Conservation (phyloP, 805 yeast species). For the Jamesozyma piceae region DNA sequence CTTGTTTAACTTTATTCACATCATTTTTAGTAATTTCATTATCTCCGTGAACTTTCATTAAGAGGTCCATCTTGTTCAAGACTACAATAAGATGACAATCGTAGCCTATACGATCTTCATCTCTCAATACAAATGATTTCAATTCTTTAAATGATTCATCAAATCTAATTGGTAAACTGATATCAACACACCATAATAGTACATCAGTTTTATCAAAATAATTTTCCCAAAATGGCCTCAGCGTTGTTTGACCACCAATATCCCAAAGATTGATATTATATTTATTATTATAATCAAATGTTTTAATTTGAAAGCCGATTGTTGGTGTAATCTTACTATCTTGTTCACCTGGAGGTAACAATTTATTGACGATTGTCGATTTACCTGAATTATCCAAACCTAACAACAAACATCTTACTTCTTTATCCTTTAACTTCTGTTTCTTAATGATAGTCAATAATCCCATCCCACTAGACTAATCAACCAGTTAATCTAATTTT, state of each 20-base stretch:
- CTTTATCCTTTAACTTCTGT: conserved; percentile 72
- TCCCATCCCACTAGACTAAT: conserved; percentile 77
- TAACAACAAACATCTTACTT: conserved; percentile 61
- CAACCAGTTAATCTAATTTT: no score
- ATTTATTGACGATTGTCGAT: conserved; percentile 63
- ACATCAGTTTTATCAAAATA: conserved; percentile 78
- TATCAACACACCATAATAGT: conserved; percentile 81
- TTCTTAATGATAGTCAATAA: conserved; percentile 68
- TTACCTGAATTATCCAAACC: conserved; percentile 92
- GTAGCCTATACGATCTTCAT: conserved; percentile 51
- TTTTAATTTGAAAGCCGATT: conserved; percentile 76
- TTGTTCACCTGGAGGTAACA: conserved; percentile 35
- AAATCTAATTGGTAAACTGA: conserved; percentile 46
- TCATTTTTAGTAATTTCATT: background rate
- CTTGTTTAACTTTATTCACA: background rate
- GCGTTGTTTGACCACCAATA: conserved; percentile 79
- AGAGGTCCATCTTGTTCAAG: conserved; percentile 66
- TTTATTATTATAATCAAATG: conserved; percentile 35
- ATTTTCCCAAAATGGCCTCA: conserved; percentile 88
- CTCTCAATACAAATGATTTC: conserved; percentile 44
- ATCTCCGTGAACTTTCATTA: conserved; percentile 19
- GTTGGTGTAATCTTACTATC: conserved; percentile 63
- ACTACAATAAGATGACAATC: conserved; percentile 46
- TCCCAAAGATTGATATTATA: conserved; percentile 64
- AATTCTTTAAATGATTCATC: conserved; percentile 60